Conservation (phyloP, 176 grass and related monocot genomes). For the Raddia distichophylla region DNA sequence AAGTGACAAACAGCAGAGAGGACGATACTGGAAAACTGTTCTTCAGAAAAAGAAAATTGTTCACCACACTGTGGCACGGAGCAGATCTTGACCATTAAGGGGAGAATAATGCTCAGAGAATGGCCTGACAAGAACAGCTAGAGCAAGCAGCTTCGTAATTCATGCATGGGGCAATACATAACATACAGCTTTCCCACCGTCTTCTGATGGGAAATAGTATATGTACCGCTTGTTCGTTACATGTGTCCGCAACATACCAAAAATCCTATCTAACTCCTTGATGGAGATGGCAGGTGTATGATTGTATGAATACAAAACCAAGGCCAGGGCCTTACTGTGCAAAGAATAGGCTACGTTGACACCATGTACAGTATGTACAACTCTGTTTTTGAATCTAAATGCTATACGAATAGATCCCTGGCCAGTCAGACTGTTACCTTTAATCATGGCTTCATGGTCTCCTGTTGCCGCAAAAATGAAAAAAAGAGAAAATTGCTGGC, state of each 20-base stretch:
- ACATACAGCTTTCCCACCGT: neutral
- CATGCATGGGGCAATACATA: neutral
- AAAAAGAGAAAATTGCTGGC: conserved; percentile 41
- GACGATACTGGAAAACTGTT: neutral
- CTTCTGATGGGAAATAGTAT: conserved; percentile 10
- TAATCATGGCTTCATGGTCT: conserved; percentile 31
- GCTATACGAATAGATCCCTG: conserved; percentile 8
- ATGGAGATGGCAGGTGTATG: conserved; percentile 34
- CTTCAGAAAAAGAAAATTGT: no score
- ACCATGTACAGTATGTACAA: conserved; percentile 62
- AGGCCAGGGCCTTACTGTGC: conserved; percentile 35
- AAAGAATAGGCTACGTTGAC: conserved; percentile 50
- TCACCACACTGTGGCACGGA: no score
- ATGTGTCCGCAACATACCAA: conserved; percentile 31
- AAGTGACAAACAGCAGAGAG: neutral
- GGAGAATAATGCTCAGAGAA: conserved; percentile 1
- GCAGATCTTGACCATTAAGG: no score
- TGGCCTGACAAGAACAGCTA: neutral
- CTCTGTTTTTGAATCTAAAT: conserved; percentile 16
- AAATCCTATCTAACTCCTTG: conserved; percentile 47
- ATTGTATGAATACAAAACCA: conserved; percentile 56
- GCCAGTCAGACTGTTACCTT: conserved; percentile 28
- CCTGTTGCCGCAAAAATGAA: conserved; percentile 18
- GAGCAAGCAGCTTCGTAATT: neutral
- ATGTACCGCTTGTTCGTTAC: neutral